Conservation (phyloP, 306 rosid genomes). For the Trifolium repens region DNA sequence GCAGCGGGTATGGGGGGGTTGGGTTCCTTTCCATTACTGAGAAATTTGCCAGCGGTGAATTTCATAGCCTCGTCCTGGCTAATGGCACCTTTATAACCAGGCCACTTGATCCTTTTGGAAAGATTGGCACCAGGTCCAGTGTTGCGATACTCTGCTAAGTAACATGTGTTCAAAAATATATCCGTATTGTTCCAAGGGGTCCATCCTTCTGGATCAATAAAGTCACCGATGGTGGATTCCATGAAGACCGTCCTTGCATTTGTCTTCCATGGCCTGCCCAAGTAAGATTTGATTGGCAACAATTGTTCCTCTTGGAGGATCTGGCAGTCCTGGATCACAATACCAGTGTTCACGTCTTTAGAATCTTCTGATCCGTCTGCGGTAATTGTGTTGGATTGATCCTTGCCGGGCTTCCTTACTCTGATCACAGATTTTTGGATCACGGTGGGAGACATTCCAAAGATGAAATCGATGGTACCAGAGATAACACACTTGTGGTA, state of each 20-base stretch:
- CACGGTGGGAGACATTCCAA: slow-evolving; percentile 49
- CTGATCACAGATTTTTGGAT: slow-evolving; percentile 68
- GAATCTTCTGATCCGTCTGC: slow-evolving; percentile 51
- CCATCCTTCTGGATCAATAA: slow-evolving; percentile 56
- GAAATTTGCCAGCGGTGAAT: slow-evolving; percentile 44
- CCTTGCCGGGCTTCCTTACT: slow-evolving; percentile 49
- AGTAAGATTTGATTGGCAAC: slow-evolving; percentile 46
- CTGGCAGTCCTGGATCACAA: slow-evolving; percentile 65
- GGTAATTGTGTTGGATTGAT: slow-evolving; percentile 57
- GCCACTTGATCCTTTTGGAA: slow-evolving; percentile 60
- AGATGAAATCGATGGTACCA: slow-evolving; percentile 77
- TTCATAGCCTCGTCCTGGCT: slow-evolving; percentile 46
- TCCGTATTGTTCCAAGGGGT: slow-evolving; percentile 34
- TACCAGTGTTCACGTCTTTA: slow-evolving; percentile 34
- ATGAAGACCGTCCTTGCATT: slow-evolving; percentile 56
- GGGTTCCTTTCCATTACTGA: too few species aligned
- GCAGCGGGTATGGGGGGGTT: too few species aligned
- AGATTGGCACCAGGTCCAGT: slow-evolving; percentile 61
- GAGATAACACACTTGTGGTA: slow-evolving; percentile 72
- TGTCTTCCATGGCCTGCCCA: slow-evolving; percentile 75
- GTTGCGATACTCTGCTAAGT: slow-evolving; percentile 63
- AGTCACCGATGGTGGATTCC: slow-evolving; percentile 62
- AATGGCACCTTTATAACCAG: slow-evolving; percentile 47
- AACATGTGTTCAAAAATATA: slow-evolving; percentile 29
- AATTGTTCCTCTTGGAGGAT: slow-evolving; percentile 57